Base-by-base conservation (phyloP, 2,329 filamentous ascomycete species). In the Apiospora phragmitis region DNA sequence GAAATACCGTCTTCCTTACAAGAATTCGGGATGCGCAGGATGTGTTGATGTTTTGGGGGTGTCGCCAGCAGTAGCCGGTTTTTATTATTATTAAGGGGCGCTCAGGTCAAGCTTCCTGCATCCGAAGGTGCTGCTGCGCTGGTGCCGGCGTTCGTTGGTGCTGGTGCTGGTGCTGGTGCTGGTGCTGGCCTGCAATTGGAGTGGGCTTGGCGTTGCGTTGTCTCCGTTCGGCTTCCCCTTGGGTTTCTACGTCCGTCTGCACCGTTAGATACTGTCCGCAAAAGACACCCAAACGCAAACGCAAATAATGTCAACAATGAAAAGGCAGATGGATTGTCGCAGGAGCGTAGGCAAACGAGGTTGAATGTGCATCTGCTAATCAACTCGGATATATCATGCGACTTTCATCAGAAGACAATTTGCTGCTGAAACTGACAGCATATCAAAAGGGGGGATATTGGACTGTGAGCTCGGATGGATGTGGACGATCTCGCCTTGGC, bases 21-120 rank as follows among this genome's bases (percentile, higher is more conserved):
- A 32, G 51, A 59, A 35, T 21, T 59, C 51, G 51, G 32, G 55
- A n/a, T 35, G 55, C 55, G 55, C 55, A 62, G 55, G 55, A 21
- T 35, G 29, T 59, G 55, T 62, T 62, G 55, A 62, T 62, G 55
- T 62, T 62, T 62, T 62, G 8, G 55, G 55, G 29, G 11, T n/a
- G 55, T 62, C 38, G 55, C 29, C 55, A 38, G 55, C 11, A 38
- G 55, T 38, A 38, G 55, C 38, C 55, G 32, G 55, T 62, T 62
- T 62, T 62, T 67, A 67, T 47, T 67, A 67, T 32, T 67, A 47
- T 35, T 43, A 35, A 67, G 65, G 65, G 42, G 26, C 65, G 65
- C 26, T 67, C 42, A 62, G 55, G 32, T 62, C 29, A 6, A 38
- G 55, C 55, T 38, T 47, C 24, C 9, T 32, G 24, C 14, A 21